A percentile compares a stretch with the other conserved stretches of the same genome.
These are phyloP conservation scores for Chondrostereum purpureum DNA, from an alignment of 1,284 basidiomycete species.

Conservation along the genomic window DNA sequence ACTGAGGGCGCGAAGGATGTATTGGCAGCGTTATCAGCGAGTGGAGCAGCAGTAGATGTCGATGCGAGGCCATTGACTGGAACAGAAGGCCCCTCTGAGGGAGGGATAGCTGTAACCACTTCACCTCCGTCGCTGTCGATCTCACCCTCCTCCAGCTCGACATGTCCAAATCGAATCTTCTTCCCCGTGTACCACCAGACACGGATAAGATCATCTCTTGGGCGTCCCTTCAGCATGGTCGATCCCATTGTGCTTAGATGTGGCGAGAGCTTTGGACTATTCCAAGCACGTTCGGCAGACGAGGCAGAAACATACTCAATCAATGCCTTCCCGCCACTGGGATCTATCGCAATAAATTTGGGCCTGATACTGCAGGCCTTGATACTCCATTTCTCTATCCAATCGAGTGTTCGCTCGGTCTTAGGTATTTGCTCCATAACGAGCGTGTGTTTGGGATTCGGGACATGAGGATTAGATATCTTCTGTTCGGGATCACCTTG, in stretches of 20 bases:
- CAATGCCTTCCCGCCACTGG: conserved; percentile 38
- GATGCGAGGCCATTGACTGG: neutral
- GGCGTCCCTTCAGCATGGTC: conserved; percentile 32
- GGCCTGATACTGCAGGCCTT: conserved; percentile 30
- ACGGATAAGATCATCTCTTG: conserved; percentile 41
- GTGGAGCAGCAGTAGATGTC: neutral
- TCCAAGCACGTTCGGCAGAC: conserved; percentile 41
- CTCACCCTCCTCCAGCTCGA: conserved; percentile 34
- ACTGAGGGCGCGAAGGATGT: neutral
- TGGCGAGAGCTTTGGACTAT: conserved; percentile 37
- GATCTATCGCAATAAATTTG: conserved; percentile 31
- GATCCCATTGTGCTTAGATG: conserved; percentile 20
- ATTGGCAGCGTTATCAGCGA: neutral
- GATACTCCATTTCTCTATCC: conserved; percentile 39
- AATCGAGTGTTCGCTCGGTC: conserved; percentile 35
- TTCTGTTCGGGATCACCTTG: conserved; percentile 12
- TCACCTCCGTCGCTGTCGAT: conserved; percentile 24
- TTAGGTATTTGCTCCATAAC: conserved; percentile 57
- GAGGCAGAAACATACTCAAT: conserved; percentile 45
- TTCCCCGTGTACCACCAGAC: conserved; percentile 41
- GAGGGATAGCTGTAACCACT: conserved; percentile 19
- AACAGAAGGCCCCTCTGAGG: too few relatives aligned
- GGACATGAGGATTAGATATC: conserved; percentile 22
- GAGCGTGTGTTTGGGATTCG: conserved; percentile 44
- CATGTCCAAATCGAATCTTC: conserved; percentile 24